Evolutionary conservation across 2,329 filamentous ascomycete genomes (phyloP), one percentile per base, ranked within the genome.

Genomic region (Ophiosphaerella korrae): DNA sequence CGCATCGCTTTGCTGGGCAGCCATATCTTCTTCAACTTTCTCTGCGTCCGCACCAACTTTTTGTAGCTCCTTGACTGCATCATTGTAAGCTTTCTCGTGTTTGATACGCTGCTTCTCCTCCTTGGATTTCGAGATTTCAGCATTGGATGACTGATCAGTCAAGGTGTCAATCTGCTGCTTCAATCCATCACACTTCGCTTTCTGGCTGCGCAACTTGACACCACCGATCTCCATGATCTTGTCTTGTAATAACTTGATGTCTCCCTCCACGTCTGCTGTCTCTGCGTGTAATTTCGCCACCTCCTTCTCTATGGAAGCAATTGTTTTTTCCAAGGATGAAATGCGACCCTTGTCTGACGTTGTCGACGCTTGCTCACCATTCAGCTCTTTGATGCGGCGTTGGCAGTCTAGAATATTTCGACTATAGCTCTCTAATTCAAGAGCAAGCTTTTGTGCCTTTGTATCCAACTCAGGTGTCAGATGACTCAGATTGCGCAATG

Each of bases 141-240:
- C 90, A 46, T 84, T 88, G 3, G 92, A 95, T 33, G 90, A 86
- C 55, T 90, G 87, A 58, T 97, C 93, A 45, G 85, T 87, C 53
- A 95, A 82, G 11, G 87, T 84, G 41, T 88, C 80, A 48, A 97
- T 92, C 70, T 96, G 88, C 64, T 92, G 89, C 71, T 95, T 96
- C 57, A 73, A 79, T 6, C 87, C 84, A 70, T 97, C 93, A 31
- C 99, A 92, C 78, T 89, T 95, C 54, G 90, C 87, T 63, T 94
- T 92, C 71, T 99, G 93, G 14, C 88, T 84, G 48, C 94, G 88
- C 14, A 99, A 85, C 75, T 90, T 92, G 66, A 97, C 92, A 75
- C 94, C 94, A 68, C 94, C 94, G 57, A 96, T 88, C 74, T 97
- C 88, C 94, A 99, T 97, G 67, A 99, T 99, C 80, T 92, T 96